Base-by-base conservation (phyloP, 1,284 basidiomycete genomes). In the Rhodotorula sp. region DNA sequence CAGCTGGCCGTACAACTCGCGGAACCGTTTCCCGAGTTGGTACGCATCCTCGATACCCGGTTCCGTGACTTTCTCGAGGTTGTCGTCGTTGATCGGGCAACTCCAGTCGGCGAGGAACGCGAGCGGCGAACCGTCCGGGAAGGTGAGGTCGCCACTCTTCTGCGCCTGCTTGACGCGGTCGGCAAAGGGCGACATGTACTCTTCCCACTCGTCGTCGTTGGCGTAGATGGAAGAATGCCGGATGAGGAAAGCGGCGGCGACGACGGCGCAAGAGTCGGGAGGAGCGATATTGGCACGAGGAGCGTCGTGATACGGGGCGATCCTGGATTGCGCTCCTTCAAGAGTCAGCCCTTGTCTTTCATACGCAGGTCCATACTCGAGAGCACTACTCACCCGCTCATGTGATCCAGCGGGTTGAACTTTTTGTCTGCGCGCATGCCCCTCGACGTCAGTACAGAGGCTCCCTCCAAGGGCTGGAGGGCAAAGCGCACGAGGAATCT, bases 31-130 rank as follows among this genome's bases (percentile, higher is more conserved):
- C 6, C 83, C 83, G 16, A 82, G 74, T 21, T 57, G 79, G 58
- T 77, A 74, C 21, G 83, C 80, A 72, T 84, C 83, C 26, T 78
- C 73, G 58, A 76, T 79, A 3, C 83, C 83, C 12, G 79, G 76
- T 52, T 79, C 76, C 21, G 81, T 82, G 72, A 96, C 82, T 15
- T 89, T 87, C 74, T 95, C 91, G 58, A 96, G 85, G 79, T 91
- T 92, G 54, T 85, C 84, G 66, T 90, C 85, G 84, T 89, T 88
- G 18, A 84, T 80, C 1, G 80, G 81, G n/a, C 78, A 80, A 66
- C 80, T 59, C 82, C 83, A 83, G 14, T 78, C 66, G 54, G 72
- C 74, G 58, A 84, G 76, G 73, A 84, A 84, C 15, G 67, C 63
- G 78, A 83, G 81, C 5, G 78, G 75, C 31, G 67, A 51, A 56